phyloP scores from a whole-genome alignment of 306 rosid species.

The Fragaria iinumae region DNA sequence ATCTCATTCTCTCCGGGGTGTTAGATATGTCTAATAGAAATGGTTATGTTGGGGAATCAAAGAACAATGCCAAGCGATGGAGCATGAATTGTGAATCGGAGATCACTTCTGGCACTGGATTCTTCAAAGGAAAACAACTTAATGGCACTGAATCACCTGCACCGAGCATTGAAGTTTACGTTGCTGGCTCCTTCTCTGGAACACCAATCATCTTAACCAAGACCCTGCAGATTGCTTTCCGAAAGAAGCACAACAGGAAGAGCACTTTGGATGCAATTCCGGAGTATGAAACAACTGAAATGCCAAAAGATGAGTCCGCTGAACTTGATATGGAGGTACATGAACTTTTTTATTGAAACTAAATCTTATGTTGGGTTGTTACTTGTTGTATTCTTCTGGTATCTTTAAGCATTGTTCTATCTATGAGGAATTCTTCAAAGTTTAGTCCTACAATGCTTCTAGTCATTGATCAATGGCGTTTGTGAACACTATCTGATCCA shows the following conservation, averaged over 20 bases:
- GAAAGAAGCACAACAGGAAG: conserved; percentile 62
- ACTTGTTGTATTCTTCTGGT: conserved; percentile 4
- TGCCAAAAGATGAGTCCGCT: conserved; percentile 46
- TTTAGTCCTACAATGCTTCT: neutral
- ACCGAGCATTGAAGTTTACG: conserved; percentile 82
- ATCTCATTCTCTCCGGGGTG: conserved; percentile 69
- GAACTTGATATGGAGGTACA: conserved; percentile 61
- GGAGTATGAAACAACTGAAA: conserved; percentile 63
- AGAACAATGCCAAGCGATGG: conserved; percentile 54
- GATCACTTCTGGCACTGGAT: conserved; percentile 43
- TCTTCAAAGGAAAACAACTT: conserved; percentile 66
- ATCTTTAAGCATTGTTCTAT: neutral
- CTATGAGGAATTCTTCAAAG: neutral
- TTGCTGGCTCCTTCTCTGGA: conserved; percentile 82
- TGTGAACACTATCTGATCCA: conserved; percentile 7
- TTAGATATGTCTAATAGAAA: conserved; percentile 67
- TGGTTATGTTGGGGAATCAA: conserved; percentile 54
- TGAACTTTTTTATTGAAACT: conserved; percentile 11
- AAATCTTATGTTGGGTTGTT: neutral
- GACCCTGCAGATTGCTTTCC: conserved; percentile 58
- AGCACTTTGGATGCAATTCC: conserved; percentile 68
- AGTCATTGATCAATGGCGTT: neutral
- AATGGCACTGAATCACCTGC: conserved; percentile 37
- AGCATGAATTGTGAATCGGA: conserved; percentile 70
- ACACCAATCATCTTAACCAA: conserved; percentile 74